Evolutionary conservation across 2,329 filamentous ascomycete species (phyloP).

Genomic region (Colletotrichum godetiae): DNA sequence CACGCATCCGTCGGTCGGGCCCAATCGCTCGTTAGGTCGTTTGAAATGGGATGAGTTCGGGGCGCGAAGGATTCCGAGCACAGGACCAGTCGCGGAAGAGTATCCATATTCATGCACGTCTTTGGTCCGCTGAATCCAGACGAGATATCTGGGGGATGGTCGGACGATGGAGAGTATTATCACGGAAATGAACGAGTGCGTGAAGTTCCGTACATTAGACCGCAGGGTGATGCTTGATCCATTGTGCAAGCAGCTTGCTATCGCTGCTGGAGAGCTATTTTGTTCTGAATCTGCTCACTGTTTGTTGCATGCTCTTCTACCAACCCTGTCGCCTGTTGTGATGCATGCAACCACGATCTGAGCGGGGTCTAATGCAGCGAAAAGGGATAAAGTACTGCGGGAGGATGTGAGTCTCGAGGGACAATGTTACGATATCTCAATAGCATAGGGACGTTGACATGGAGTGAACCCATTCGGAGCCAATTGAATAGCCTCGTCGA

Average conservation of each 20-base stretch:
- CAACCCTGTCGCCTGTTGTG: not conserved
- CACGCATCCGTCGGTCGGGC: not conserved
- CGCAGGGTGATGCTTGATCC: constrained; percentile 14
- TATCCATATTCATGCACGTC: not conserved
- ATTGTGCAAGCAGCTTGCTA: not conserved
- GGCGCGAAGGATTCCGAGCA: constrained; percentile 1
- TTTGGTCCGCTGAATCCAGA: constrained; percentile 2
- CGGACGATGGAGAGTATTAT: not conserved
- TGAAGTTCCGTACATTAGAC: constrained; percentile 7
- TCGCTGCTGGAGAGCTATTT: not conserved
- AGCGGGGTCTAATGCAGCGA: constrained; percentile 17
- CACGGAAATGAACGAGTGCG: constrained; percentile 1
- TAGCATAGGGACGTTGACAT: not conserved
- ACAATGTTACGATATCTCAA: not conserved
- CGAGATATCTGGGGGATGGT: not conserved
- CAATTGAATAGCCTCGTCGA: not conserved
- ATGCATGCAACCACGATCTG: constrained; percentile 17
- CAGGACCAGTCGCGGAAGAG: constrained; percentile 1
- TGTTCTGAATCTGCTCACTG: not conserved
- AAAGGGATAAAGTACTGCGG: constrained; percentile 21
- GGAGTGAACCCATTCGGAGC: not conserved
- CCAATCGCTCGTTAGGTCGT: constrained; percentile 8
- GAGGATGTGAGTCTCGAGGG: not conserved
- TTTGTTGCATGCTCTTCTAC: not conserved
- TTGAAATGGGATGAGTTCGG: constrained; percentile 10